Evolutionary conservation across 495 filamentous ascomycete species (phyloP), one percentile per base, ranked within the genome.

Genomic region (Aspergillus kassunensis): DNA sequence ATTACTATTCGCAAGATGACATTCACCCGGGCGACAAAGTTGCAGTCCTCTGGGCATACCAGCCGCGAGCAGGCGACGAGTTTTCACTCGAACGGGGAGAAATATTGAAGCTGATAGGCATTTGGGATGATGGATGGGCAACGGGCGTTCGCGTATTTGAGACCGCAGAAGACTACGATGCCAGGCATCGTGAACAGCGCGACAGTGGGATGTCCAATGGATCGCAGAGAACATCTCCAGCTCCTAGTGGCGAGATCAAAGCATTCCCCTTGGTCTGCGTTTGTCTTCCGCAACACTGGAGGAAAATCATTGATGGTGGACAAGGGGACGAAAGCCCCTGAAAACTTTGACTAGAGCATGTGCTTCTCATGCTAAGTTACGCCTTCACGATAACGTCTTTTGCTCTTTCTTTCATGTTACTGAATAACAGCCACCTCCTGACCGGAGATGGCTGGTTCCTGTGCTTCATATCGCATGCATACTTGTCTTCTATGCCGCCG

Each of bases 81-180:
- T 97, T 96, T 60, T 81, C 87, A 52, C 76, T 99, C 23, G 93
- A 97, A 54, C 83, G 95, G 45, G 95, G 95, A 39, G 95, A 99
- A 69, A 97, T 99, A 93, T 76, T 99, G 52, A 96, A 96, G 70
- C 87, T 99, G 25, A 88, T 99, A 44, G 95, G 95, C 33, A 97
- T 99, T 55, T 99, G 95, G 95, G 95, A 99, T 65, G 95, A 99
- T 72, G 95, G 95, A 34, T 99, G 95, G 95, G 95, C 95, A 25
- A 99, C 95, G 9, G 95, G 95, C 57, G 80, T 96, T 44, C 74
- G 91, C 60, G 66, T 96, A 24, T 73, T 85, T 41, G 89, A 96
- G 56, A 79, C 84, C 48, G 91, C 90, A 1, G 95, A 99, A 48
- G 89, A 97, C 48, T 95, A 87, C 78, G 88, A 93, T 56, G 79